Base-by-base conservation (phyloP, 2,329 filamentous ascomycete genomes). In the Paraphaeosphaeria minitans region DNA sequence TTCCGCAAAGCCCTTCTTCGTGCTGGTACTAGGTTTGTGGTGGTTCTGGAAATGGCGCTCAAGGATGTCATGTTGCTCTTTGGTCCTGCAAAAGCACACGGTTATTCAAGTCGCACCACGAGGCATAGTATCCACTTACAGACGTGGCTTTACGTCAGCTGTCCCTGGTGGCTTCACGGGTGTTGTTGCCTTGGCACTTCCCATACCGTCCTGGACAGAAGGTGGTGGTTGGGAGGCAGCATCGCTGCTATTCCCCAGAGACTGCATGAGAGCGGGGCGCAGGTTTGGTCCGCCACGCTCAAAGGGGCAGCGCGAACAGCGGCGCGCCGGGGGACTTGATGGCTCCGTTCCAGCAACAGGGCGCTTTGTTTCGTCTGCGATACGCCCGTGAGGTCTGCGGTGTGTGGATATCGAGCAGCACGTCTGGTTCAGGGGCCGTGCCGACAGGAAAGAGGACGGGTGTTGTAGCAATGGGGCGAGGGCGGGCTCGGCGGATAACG, bases 21-120 rank as follows among this genome's bases (percentile, higher is more conserved):
- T 79, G 67, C 71, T 77, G 39, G 81, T 83, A 63, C 76, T 81
- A 31, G 81, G 81, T 73, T 83, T 83, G 62, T 75, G 72, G 69
- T 83, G 79, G 60, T 76, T 71, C 66, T 77, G 75, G 65, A 81
- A 83, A 60, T 83, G 79, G 39, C 72, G 69, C 69, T 83, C 81
- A 62, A 83, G 77, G 53, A 83, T 78, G 66, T 83, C 81, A 64
- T 83, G 81, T 70, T 83, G 81, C 68, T 82, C 80, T 69, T 83
- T 83, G 60, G 81, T 82, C 72, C 82, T 83, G 67, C 81, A 31
- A 22, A n/a, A 27, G 16, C 14, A 53, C n/a, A 24, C n/a, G 79
- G 69, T 83, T 80, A 64, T 73, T 72, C 61, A 62, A 59, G 56
- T 58, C 19, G 27, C 19, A 13, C 10, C 16, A 35, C 10, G 29